Base-by-base conservation (phyloP, 192 early-diverging fungal species). In the Martensiomyces pterosporus region DNA sequence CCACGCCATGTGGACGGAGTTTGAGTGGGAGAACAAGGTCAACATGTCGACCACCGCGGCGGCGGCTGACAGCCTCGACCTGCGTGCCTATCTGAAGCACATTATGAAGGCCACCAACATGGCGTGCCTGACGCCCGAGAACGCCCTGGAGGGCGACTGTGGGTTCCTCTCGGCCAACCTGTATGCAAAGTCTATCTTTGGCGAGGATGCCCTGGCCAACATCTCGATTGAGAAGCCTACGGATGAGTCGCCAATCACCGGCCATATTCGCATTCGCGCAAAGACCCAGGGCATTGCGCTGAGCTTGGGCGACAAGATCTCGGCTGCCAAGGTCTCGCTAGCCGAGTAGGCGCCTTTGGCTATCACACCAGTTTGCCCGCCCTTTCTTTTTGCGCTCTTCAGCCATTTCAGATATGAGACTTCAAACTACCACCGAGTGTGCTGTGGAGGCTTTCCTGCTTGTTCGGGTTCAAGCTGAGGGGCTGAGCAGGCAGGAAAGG, bases 1-100 rank as follows among this genome's bases (percentile, higher is more conserved):
- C 90, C 85, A 94, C 44, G 71, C 83, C 53, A 96, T 97, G 92
- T 99, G 96, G 96, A 89, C 84, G 39, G 96, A 99, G 74, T 99
- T 99, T 78, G 96, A 99, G 67, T 99, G 96, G 96, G 96, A 99
- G 69, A 99, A 99, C 79, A 97, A 97, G 81, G 93, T 99, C 50
- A 92, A 92, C 45, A 94, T 96, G 53, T 90, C 91, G 54, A 97
- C 95, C 5, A 93, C 87, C 39, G 87, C 91, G 52, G 85, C 82
- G 32, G 61, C 69, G 0, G 47, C 69, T n/a, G 69, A 56, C 42
- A 53, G 49, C 21, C 89, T 87, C 39, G 89, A 98, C 60, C 72
- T 98, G 33, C 80, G 86, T 60, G 76, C 76, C 27, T 99, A 95
- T 60, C 75, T 99, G 10, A 67, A 87, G 27, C 94, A 97, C 58